Conservation (phyloP, 108 stramenopile species). For the Conticribra guillardii region DNA sequence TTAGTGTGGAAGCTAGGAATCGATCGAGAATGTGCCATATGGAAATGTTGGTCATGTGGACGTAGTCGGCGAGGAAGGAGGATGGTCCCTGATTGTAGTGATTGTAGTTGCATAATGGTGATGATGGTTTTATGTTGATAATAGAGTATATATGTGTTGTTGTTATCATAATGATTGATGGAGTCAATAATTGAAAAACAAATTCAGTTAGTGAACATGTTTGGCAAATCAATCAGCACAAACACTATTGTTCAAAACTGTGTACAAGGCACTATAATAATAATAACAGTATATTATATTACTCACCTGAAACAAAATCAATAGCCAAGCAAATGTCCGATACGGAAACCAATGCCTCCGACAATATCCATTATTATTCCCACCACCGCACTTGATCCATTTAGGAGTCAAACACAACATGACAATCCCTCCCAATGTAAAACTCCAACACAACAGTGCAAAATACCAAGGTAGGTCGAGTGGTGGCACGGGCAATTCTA, state of each 20-base stretch:
- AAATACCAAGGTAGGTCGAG: slow-evolving; percentile 51
- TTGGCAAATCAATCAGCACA: background rate
- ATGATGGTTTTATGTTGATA: too few species aligned
- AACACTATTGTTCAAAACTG: background rate
- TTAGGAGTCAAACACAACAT: slow-evolving; percentile 30
- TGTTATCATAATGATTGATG: too few species aligned
- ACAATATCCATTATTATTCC: background rate
- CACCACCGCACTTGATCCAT: slow-evolving; percentile 30
- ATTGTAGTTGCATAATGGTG: too few species aligned
- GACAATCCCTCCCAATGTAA: slow-evolving; percentile 43
- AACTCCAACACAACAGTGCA: slow-evolving; percentile 51
- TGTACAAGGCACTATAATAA: background rate
- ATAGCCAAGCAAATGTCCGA: slow-evolving; percentile 39
- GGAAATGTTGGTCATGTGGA: slow-evolving; percentile 45
- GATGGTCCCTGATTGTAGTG: slow-evolving; percentile 40
- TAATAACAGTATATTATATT: background rate
- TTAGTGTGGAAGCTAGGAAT: slow-evolving; percentile 30
- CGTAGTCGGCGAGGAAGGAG: slow-evolving; percentile 52
- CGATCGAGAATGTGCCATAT: slow-evolving; percentile 48
- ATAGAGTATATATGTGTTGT: too few species aligned
- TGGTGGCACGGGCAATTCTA: slow-evolving; percentile 45
- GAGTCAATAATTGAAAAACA: too few species aligned
- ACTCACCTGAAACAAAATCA: slow-evolving; percentile 44
- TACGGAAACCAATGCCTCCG: slow-evolving; percentile 54
- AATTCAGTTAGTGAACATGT: background rate